Percentiles rank a stretch among this genome's conserved stretches.
phyloP scores from a whole-genome alignment of 176 grass and related monocot species.

The Oryza australiensis region DNA sequence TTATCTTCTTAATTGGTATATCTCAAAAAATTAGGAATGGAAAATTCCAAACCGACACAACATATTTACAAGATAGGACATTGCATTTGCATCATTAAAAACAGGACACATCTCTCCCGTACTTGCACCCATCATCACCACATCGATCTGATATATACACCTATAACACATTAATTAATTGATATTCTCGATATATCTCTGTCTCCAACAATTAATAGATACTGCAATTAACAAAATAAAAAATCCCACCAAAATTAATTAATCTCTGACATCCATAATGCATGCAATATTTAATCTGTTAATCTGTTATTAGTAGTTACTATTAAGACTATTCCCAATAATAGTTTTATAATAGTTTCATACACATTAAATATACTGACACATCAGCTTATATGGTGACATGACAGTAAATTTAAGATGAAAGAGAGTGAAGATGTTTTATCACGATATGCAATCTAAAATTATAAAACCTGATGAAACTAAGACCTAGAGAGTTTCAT shows the following conservation, averaged over 20 bases:
- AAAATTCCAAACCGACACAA: not conserved
- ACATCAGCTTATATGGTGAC: too few relatives aligned
- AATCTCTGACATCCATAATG: not conserved
- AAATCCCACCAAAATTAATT: not conserved
- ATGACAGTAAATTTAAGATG: too few relatives aligned
- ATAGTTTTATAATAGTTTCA: too few relatives aligned
- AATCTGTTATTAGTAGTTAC: not conserved
- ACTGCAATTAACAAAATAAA: not conserved
- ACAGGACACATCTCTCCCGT: not conserved
- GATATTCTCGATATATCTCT: not conserved
- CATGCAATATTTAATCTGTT: not conserved
- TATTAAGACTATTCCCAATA: too few relatives aligned
- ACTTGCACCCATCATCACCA: not conserved
- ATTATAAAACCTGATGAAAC: too few relatives aligned
- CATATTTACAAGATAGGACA: not conserved
- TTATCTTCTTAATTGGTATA: not conserved
- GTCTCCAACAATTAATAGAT: not conserved
- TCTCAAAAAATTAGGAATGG: not conserved
- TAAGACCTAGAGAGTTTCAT: too few relatives aligned
- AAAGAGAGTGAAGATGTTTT: too few relatives aligned
- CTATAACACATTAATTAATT: too few relatives aligned
- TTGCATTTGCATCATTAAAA: not conserved
- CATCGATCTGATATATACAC: not conserved
- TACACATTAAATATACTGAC: too few relatives aligned
- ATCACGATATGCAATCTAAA: too few relatives aligned